Evolutionary conservation across 75 land plant species (phyloP).

Genomic region (Picea sitchensis): DNA sequence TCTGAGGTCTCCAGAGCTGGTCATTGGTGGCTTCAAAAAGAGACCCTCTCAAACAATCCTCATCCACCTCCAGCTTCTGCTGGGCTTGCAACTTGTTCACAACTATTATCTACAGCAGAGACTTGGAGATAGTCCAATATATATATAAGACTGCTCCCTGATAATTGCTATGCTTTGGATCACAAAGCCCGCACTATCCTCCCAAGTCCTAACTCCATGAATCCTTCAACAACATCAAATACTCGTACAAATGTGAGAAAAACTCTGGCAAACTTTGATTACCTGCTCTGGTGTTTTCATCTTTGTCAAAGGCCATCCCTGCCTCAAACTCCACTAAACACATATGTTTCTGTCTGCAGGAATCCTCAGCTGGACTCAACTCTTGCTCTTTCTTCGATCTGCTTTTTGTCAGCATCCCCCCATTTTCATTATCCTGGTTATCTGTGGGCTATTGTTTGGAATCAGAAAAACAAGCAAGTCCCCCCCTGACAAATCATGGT

Average conservation of each 20-base stretch:
- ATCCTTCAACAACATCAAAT: too few relatives aligned
- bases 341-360: not conserved
- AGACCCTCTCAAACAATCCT: not conserved
- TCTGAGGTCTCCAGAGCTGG: not conserved
- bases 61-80: not conserved
- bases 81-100: not conserved
- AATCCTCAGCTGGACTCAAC: too few relatives aligned
- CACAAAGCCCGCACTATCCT: too few relatives aligned
- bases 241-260: not conserved
- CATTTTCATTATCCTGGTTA: too few relatives aligned
- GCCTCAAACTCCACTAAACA: not conserved
- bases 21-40: not conserved
- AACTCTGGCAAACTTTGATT: not conserved
- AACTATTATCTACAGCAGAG: not conserved
- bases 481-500: too few relatives aligned
- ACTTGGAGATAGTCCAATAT: not conserved
- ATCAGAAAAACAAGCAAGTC: too few relatives aligned
- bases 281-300: not conserved
- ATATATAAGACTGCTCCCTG: not conserved
- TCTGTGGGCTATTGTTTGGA: too few relatives aligned
- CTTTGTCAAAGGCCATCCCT: not conserved
- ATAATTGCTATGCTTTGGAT: not conserved
- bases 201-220: too few relatives aligned
- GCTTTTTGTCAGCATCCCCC: too few relatives aligned
- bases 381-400: too few relatives aligned